Evolutionary conservation across 306 rosid genomes (phyloP).

Genomic region (Dryas alaskensis): DNA sequence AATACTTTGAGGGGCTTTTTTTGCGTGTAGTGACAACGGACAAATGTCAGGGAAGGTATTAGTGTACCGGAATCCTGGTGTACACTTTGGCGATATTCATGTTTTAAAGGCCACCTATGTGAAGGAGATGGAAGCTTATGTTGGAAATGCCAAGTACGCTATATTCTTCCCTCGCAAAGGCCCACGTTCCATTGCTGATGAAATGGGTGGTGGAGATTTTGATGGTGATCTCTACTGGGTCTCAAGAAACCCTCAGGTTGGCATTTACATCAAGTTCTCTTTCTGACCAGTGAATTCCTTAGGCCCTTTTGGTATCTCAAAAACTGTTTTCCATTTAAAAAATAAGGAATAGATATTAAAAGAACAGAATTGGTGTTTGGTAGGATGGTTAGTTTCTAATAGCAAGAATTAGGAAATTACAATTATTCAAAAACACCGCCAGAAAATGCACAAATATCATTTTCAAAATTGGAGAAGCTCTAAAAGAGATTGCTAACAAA

Average conservation of each 20-base stretch:
- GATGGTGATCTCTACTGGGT: conserved; percentile 90
- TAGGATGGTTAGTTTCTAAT: too few species aligned
- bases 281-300: too few species aligned
- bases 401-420: too few species aligned
- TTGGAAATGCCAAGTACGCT: conserved; percentile 67
- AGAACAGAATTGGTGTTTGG: too few species aligned
- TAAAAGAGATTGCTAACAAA: too few species aligned
- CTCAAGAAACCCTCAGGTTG: conserved; percentile 68
- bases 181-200: conserved; percentile 74
- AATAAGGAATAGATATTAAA: too few species aligned
- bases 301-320: too few species aligned
- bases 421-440: too few species aligned
- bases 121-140: conserved; percentile 38
- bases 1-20: not conserved
- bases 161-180: conserved; percentile 82
- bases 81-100: conserved; percentile 86
- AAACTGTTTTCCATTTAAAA: too few species aligned
- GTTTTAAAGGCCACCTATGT: conserved; percentile 52
- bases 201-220: conserved; percentile 84
- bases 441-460: too few species aligned
- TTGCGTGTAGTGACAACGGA: conserved; percentile 46
- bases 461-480: too few species aligned
- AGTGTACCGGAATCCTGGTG: conserved; percentile 76
- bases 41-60: conserved; percentile 67
- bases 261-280: not conserved